Percentiles rank a stretch among this genome's conserved stretches.
These are phyloP conservation scores for Aphanomyces astaci DNA, from an alignment of 352 stramenopile genomes.

Conservation along the genomic window DNA sequence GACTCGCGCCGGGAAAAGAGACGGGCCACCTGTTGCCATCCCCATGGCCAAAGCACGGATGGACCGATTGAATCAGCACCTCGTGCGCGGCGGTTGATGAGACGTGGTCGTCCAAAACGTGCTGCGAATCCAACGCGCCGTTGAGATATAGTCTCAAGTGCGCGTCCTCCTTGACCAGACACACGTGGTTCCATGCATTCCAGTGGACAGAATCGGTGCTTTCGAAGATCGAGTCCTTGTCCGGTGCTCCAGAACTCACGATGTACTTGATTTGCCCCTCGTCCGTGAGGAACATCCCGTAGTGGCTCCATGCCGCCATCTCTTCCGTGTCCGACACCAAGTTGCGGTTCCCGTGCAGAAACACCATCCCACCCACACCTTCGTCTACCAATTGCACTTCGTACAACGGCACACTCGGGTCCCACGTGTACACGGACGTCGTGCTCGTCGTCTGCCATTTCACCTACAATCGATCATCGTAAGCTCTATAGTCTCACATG, in stretches of 20 bases:
- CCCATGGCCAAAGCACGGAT: constrained; percentile 34
- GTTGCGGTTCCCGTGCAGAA: constrained; percentile 60
- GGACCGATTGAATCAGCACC: constrained; percentile 45
- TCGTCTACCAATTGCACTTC: constrained; percentile 54
- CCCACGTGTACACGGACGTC: constrained; percentile 39
- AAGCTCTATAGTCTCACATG: not conserved
- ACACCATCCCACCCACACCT: constrained; percentile 52
- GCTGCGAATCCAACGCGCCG: constrained; percentile 49
- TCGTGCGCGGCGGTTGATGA: constrained; percentile 33
- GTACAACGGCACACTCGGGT: constrained; percentile 42
- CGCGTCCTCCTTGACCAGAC: constrained; percentile 59
- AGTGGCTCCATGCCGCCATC: constrained; percentile 57
- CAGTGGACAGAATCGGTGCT: constrained; percentile 54
- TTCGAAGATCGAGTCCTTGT: constrained; percentile 56
- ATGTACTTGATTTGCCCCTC: constrained; percentile 57
- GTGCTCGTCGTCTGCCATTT: constrained; percentile 33
- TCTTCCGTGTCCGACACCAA: constrained; percentile 41
- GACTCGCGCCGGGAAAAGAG: constrained; percentile 55
- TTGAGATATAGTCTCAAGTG: constrained; percentile 60
- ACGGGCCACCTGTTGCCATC: constrained; percentile 65
- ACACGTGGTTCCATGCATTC: constrained; percentile 62
- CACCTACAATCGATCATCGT: constrained; percentile 6
- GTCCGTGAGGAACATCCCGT: constrained; percentile 59
- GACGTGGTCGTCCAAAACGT: constrained; percentile 59
- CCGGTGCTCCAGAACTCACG: constrained; percentile 43